phyloP scores from a whole-genome alignment of 768 basidiomycete genomes.

The Suillus cothurnatus region DNA sequence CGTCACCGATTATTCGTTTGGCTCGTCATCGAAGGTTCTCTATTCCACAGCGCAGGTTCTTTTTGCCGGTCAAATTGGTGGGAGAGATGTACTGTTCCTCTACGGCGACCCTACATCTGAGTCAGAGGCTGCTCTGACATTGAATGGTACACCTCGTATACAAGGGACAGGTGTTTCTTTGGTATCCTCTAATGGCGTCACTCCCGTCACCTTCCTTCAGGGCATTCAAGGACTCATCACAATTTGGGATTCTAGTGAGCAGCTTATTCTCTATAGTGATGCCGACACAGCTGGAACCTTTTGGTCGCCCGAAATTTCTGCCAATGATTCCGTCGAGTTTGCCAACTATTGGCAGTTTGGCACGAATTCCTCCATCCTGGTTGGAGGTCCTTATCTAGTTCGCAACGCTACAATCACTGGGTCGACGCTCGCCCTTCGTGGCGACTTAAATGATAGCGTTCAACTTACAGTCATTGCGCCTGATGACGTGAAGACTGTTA shows the following conservation, averaged over 20 bases:
- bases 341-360: slow-evolving; percentile 73
- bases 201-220: slow-evolving; percentile 54
- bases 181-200: slow-evolving; percentile 29
- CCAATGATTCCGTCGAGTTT: slow-evolving; percentile 40
- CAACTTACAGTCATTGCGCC: slow-evolving; percentile 68
- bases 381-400: slow-evolving; percentile 67
- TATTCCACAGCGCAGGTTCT: slow-evolving; percentile 79
- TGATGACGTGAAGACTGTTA: slow-evolving; percentile 48
- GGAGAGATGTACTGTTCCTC: slow-evolving; percentile 62
- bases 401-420: slow-evolving; percentile 52
- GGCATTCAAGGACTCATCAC: slow-evolving; percentile 62
- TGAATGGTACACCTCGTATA: slow-evolving; percentile 50
- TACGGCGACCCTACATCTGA: slow-evolving; percentile 57
- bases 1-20: slow-evolving; percentile 73
- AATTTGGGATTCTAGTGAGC: slow-evolving; percentile 64
- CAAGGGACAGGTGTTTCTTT: slow-evolving; percentile 30
- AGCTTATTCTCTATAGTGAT: slow-evolving; percentile 72
- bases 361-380: slow-evolving; percentile 66
- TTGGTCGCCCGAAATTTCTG: slow-evolving; percentile 71
- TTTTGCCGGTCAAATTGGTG: slow-evolving; percentile 63
- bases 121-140: slow-evolving; percentile 52
- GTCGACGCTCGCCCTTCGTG: slow-evolving; percentile 58
- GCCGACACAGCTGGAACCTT: slow-evolving; percentile 67
- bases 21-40: slow-evolving; percentile 50
- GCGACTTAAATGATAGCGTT: slow-evolving; percentile 66